Evolutionary conservation across 225 moss, liverwort and hornwort genomes (phyloP), one percentile per base, ranked within the genome.

Genomic region (Thuidium tamariscinum): DNA sequence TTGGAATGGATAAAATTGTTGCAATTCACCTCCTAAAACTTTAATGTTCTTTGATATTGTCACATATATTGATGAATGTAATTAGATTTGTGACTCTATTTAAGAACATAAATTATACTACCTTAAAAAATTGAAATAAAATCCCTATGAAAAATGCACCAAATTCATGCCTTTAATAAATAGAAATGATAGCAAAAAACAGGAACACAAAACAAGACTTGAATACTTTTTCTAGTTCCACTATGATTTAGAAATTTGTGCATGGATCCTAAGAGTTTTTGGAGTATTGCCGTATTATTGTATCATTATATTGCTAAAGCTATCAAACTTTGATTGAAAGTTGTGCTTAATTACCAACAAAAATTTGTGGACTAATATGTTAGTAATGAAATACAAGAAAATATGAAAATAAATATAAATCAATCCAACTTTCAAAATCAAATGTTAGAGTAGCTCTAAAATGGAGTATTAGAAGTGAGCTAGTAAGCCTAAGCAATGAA

Each of bases 1-100:
- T 55, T 2, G 0, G 0, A 36, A 16, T 77, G 7, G 18, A 27
- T 77, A 29, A 29, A 57, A 39, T 37, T 39, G 39, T 1, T 1
- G 17, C 5, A 57, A 41, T 39, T 77, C 4, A 57, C 10, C 1
- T 57, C 17, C 16, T 7, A 77, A 77, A 26, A 37, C 10, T 15
- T 16, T 9, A 37, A 37, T 75, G 22, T 13, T 0, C 3, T 1
- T 72, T 30, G 10, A 46, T 46, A 41, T 71, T 44, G 26, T 70
- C 9, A 69, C 14, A 42, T 70, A 70, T 42, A 5, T 32, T 4
- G 48, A 49, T 42, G 16, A 70, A 42, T 70, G 22, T 27, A 26
- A 70, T 26, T 70, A 70, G 26, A 8, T 26, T 70, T 19, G 49
- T 74, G 13, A 49, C 13, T 22, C 34, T 34, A 34, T 4, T 34